phyloP scores from a whole-genome alignment of 2,329 filamentous ascomycete genomes.

The Sclerotinia glacialis region DNA sequence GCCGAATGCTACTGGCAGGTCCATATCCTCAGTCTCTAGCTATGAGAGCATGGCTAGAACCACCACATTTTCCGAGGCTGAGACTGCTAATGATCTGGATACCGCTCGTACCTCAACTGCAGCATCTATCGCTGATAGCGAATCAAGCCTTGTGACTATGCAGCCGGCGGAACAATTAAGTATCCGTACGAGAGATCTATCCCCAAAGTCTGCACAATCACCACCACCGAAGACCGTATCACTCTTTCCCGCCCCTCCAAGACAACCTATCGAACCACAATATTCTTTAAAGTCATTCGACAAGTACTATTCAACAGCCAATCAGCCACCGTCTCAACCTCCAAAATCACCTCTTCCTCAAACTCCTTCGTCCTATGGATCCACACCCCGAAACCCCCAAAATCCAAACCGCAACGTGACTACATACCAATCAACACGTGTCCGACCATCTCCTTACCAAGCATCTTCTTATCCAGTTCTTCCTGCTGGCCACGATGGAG shows the following conservation, averaged over 20 bases:
- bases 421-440: background rate
- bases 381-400: background rate
- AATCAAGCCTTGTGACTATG: constrained; percentile 16
- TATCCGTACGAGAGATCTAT: constrained; percentile 13
- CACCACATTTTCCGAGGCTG: constrained; percentile 17
- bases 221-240: constrained; percentile 1
- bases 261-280: constrained; percentile 6
- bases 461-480: background rate
- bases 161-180: constrained; percentile 1
- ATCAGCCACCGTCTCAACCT: background rate
- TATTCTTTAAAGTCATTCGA: background rate
- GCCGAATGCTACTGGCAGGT: background rate
- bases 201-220: background rate
- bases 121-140: constrained; percentile 12
- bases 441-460: background rate
- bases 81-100: constrained; percentile 13
- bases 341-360: constrained; percentile 7
- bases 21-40: constrained; percentile 10
- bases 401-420: background rate
- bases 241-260: constrained; percentile 13
- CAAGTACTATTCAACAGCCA: background rate
- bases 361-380: background rate
- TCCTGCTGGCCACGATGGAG: background rate
- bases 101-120: background rate
- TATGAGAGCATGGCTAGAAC: constrained; percentile 16